Base-by-base conservation (phyloP, 768 basidiomycete genomes). In the Lepiota subincarnata region DNA sequence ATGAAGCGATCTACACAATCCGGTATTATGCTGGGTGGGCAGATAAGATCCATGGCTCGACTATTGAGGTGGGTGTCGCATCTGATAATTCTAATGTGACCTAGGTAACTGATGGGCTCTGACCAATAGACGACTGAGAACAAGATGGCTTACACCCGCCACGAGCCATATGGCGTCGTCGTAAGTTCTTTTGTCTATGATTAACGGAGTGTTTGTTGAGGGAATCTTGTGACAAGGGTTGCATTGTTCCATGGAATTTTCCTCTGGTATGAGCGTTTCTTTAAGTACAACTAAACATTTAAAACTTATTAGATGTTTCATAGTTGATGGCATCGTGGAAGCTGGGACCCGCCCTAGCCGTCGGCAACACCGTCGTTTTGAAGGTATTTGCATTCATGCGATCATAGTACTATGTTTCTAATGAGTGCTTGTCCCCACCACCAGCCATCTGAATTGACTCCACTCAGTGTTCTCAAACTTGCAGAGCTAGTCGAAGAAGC, bases 1-100 rank as follows among this genome's bases (percentile, higher is more conserved):
- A 63, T 0, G 68, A 66, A 49, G 68, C 78, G 0, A 73, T 84
- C 53, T 71, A 66, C 28, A 73, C 74, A 31, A 66, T 92, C 59
- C 75, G 81, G 36, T 96, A 95, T 71, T 98, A 87, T 61, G 89
- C 84, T 43, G 94, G 93, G 14, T 90, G 89, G 85, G 89, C 92
- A 19, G 93, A 94, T 74, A 96, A 95, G 72, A 70, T 87, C 46
- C 73, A 77, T 5, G 90, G 88, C 2, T 80, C 89, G 66, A 83
- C 82, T 5, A 83, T 92, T 65, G 89, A 92, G 31, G 31, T 31
- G 31, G 31, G 31, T 31, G 7, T 6, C 8, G 24, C 8, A 11
- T 31, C 10, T 31, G 10, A 31, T 31, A 31, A 24, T 24, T 24
- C 24, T 31, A 1, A 31, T 31, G 10, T 31, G 31, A 31, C 7